Evolutionary conservation across 1,139 yeast species (phyloP).

Genomic region (Candida sanyaensis): DNA sequence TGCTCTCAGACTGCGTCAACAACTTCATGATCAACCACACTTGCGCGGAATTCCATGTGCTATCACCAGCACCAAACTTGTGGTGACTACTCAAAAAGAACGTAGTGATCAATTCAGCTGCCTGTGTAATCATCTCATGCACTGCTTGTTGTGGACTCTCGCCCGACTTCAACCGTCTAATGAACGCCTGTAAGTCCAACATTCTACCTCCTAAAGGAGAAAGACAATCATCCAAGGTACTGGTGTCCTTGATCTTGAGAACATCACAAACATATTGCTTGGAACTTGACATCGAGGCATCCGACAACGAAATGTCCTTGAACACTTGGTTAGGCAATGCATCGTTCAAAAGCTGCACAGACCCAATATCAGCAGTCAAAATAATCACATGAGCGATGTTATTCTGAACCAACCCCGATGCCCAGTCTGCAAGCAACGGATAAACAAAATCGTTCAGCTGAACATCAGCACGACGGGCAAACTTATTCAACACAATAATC

Average conservation of each 20-base stretch:
- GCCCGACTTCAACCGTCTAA: constrained; percentile 84
- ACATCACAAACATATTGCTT: constrained; percentile 69
- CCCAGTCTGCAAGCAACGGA: constrained; percentile 85
- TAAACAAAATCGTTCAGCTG: constrained; percentile 62
- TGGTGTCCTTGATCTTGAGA: constrained; percentile 33
- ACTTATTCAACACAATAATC: constrained; percentile 79
- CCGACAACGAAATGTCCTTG: constrained; percentile 72
- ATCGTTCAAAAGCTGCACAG: constrained; percentile 64
- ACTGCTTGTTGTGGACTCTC: constrained; percentile 79
- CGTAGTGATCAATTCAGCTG: constrained; percentile 86
- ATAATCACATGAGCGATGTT: constrained; percentile 89
- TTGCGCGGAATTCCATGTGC: constrained; percentile 73
- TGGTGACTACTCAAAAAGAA: constrained; percentile 57
- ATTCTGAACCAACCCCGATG: constrained; percentile 70
- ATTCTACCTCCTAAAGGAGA: constrained; percentile 91
- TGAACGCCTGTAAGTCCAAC: constrained; percentile 89
- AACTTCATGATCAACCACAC: constrained; percentile 83
- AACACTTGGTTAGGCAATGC: constrained; percentile 87
- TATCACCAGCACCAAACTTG: constrained; percentile 23
- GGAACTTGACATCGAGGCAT: constrained; percentile 76
- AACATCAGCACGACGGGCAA: constrained; percentile 56
- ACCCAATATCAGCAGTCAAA: constrained; percentile 83
- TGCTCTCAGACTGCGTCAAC: constrained; percentile 49
- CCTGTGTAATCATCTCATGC: constrained; percentile 76
- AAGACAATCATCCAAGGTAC: constrained; percentile 55